Evolutionary conservation across 805 yeast species (phyloP), one percentile per base, ranked within the genome.

Genomic region (Ogataea dorogensis): DNA sequence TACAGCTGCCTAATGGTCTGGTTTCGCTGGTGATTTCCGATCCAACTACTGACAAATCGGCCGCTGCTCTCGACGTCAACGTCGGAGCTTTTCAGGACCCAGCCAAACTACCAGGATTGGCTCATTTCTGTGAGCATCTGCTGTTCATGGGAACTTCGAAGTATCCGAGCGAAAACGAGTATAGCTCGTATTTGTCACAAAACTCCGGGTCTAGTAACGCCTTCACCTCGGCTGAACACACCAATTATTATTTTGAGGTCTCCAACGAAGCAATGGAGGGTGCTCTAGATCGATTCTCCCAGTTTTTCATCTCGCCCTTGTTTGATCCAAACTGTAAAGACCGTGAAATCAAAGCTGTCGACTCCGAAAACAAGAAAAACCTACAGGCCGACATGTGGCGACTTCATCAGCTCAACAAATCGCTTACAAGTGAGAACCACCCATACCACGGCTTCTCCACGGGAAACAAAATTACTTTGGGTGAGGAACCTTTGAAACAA

Each of bases 161-260:
- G 59, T 83, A 78, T 53, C 93, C 91, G 1, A 65, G 68, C 31
- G 93, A 83, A 52, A 81, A 80, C 54, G 91, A 81, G 44, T 83
- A 83, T 58, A 62, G 82, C 28, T 75, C 81, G 33, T 93, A 71
- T 58, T 65, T 91, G 37, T 72, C 94, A 7, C 79, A 82, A 43
- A 94, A 93, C 55, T 82, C 89, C 25, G 98, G 98, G 13, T 74
- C 74, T 43, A 84, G 94, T 22, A 91, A 91, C 57, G 98, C 98
- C 1, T 91, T 82, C 61, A 91, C 98, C 1, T 81, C 95, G 2
- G 68, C 87, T 3, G 82, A 82, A 50, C 87, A 86, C 52, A 91
- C 98, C 5, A 91, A 91, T 62, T 91, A 88, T 61, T 88, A 73
- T 61, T 91, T 93, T 53, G 96, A 91, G 53, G 75, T 93, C 5